Evolutionary conservation across 257 asterid genomes (phyloP).

Genomic region (Vinca minor): DNA sequence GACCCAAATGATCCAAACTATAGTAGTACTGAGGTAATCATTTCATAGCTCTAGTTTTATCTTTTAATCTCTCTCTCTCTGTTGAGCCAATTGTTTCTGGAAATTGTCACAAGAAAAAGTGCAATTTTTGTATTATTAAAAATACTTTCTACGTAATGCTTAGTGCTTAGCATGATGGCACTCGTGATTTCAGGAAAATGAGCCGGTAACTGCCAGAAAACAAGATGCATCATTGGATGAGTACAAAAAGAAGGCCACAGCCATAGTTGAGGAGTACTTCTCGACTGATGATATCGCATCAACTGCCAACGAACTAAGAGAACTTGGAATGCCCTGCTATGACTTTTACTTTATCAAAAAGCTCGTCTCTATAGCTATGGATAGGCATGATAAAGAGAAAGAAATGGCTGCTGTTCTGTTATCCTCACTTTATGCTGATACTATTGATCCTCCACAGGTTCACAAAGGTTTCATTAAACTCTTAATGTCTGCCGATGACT

Average conservation of each 20-base stretch:
- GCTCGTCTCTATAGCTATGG: slow-evolving; percentile 87
- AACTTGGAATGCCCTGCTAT: slow-evolving; percentile 52
- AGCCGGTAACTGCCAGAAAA: slow-evolving; percentile 17
- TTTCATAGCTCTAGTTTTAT: background rate
- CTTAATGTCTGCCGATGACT: slow-evolving; percentile 76
- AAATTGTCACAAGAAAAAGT: too few species aligned
- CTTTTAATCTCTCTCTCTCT: background rate
- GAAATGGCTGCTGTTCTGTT: slow-evolving; percentile 83
- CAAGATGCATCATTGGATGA: slow-evolving; percentile 37
- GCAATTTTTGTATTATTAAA: too few species aligned
- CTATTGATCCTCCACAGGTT: slow-evolving; percentile 70
- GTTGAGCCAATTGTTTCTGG: background rate
- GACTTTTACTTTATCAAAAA: slow-evolving; percentile 72
- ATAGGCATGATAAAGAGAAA: slow-evolving; percentile 83
- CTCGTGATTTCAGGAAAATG: slow-evolving; percentile 45
- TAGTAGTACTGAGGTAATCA: slow-evolving; percentile 48
- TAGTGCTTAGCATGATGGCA: too few species aligned
- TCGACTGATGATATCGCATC: slow-evolving; percentile 66
- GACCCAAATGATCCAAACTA: slow-evolving; percentile 72
- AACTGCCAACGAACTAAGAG: slow-evolving; percentile 65
- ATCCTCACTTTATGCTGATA: slow-evolving; percentile 77
- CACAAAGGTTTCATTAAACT: slow-evolving; percentile 87
- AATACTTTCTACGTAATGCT: too few species aligned
- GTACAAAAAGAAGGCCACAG: slow-evolving; percentile 65
- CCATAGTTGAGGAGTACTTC: slow-evolving; percentile 78